These are phyloP conservation scores for Diplogelasinospora grovesii DNA, from an alignment of 495 filamentous ascomycete genomes.

Conservation along the genomic window DNA sequence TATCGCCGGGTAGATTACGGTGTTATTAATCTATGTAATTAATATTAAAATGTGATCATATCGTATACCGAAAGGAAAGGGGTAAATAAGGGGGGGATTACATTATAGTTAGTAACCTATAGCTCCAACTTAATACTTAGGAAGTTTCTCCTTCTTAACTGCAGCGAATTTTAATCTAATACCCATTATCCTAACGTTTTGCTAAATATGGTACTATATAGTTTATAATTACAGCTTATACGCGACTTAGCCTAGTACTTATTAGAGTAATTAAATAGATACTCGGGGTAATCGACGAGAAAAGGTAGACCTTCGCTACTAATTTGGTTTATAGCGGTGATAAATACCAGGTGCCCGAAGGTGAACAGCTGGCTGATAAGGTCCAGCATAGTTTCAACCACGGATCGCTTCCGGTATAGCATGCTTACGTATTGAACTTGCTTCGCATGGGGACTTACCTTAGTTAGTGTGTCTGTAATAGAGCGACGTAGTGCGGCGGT, in stretches of 20 bases:
- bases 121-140: constrained; percentile 32
- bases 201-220: constrained; percentile 24
- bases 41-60: too few species aligned
- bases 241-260: constrained; percentile 35
- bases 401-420: constrained; percentile 18
- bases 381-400: constrained; percentile 20
- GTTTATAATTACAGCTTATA: constrained; percentile 35
- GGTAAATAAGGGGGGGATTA: too few species aligned
- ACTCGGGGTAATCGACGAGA: constrained; percentile 25
- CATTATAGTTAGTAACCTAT: constrained; percentile 43
- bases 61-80: too few species aligned
- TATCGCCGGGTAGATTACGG: constrained; percentile 47
- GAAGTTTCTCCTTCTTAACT: constrained; percentile 39
- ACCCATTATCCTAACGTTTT: constrained; percentile 36
- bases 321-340: constrained; percentile 17
- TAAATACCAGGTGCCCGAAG: constrained; percentile 23
- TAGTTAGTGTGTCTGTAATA: constrained; percentile 40
- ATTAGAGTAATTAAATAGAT: constrained; percentile 32
- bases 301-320: constrained; percentile 8
- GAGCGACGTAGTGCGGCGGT: constrained; percentile 48
- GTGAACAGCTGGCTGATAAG: constrained; percentile 26
- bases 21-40: constrained; percentile 16
- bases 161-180: constrained; percentile 32
- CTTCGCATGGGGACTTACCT: constrained; percentile 5
- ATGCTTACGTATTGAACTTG: constrained; percentile 16